phyloP scores from a whole-genome alignment of 192 early-diverging fungal species.

The Phycomyces nitens region DNA sequence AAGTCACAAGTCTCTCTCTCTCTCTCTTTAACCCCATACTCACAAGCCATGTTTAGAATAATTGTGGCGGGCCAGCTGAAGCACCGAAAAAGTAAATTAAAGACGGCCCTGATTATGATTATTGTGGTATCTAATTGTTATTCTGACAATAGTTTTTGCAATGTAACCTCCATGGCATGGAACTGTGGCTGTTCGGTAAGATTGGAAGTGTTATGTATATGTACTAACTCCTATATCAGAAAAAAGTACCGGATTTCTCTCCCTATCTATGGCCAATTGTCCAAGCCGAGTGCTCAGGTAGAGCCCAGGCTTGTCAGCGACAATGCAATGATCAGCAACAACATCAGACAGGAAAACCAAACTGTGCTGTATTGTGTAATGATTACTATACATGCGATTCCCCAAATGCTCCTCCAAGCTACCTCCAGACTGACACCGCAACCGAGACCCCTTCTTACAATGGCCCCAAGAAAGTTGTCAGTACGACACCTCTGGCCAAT shows the following conservation, averaged over 20 bases:
- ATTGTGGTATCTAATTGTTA: neutral
- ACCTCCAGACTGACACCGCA: conserved; percentile 19
- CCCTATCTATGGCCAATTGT: conserved; percentile 26
- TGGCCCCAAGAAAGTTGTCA: conserved; percentile 10
- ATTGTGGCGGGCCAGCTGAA: conserved; percentile 20
- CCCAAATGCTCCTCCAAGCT: conserved; percentile 27
- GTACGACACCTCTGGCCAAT: neutral
- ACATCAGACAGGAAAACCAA: conserved; percentile 3
- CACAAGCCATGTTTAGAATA: conserved; percentile 7
- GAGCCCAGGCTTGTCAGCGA: conserved; percentile 21
- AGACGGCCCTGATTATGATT: neutral
- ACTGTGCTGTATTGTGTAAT: conserved; percentile 26
- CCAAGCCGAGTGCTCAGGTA: conserved; percentile 28
- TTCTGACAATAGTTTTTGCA: conserved; percentile 22
- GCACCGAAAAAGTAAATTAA: conserved; percentile 24
- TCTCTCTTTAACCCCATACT: neutral
- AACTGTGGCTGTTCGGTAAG: conserved; percentile 26
- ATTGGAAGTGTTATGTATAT: conserved; percentile 1
- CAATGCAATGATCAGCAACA: conserved; percentile 11
- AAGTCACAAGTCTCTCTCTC: neutral
- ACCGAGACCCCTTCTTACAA: conserved; percentile 25
- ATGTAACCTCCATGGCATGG: conserved; percentile 30
- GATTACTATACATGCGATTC: conserved; percentile 27
- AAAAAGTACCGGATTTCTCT: conserved; percentile 16
- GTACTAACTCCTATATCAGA: conserved; percentile 12